Conservation (phyloP, 805 yeast species). For the Yamadazyma phyllophila region DNA sequence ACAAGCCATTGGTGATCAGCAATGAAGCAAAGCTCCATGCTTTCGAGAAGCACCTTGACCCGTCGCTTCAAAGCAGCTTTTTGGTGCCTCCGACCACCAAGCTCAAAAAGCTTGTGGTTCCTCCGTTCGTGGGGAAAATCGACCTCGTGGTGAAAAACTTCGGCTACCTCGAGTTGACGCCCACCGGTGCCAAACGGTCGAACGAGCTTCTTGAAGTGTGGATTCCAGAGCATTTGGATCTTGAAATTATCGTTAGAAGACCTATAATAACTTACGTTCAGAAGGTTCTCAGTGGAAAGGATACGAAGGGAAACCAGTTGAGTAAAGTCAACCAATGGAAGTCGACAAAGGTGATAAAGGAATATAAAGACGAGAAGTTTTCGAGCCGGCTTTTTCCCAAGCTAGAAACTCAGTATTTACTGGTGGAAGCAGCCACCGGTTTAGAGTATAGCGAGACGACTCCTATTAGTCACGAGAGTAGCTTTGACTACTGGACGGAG, state of each 20-base stretch:
- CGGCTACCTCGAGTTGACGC: constrained; percentile 61
- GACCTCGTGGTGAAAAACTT: constrained; percentile 64
- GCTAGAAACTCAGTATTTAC: neutral
- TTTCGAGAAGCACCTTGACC: constrained; percentile 20
- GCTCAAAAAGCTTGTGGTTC: constrained; percentile 49
- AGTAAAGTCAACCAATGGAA: constrained; percentile 20
- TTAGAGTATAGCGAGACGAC: constrained; percentile 2
- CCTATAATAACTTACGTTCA: constrained; percentile 45
- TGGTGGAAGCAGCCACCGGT: constrained; percentile 7
- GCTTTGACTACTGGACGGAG: constrained; percentile 8
- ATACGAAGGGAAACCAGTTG: constrained; percentile 22
- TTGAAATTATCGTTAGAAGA: constrained; percentile 52
- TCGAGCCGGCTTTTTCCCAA: constrained; percentile 17
- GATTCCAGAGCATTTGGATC: constrained; percentile 51
- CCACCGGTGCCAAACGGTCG: constrained; percentile 47
- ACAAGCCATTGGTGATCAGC: constrained; percentile 60
- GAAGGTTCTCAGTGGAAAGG: constrained; percentile 33
- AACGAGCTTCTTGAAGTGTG: constrained; percentile 31
- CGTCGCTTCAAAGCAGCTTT: constrained; percentile 14
- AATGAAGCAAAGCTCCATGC: constrained; percentile 11
- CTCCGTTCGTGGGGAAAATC: constrained; percentile 67
- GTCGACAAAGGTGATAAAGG: constrained; percentile 17
- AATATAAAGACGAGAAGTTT: constrained; percentile 18
- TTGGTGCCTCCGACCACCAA: constrained; percentile 15
- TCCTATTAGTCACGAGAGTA: neutral